These are phyloP conservation scores for Macrolepiota albuminosa DNA, from an alignment of 768 basidiomycete species.

Conservation along the genomic window DNA sequence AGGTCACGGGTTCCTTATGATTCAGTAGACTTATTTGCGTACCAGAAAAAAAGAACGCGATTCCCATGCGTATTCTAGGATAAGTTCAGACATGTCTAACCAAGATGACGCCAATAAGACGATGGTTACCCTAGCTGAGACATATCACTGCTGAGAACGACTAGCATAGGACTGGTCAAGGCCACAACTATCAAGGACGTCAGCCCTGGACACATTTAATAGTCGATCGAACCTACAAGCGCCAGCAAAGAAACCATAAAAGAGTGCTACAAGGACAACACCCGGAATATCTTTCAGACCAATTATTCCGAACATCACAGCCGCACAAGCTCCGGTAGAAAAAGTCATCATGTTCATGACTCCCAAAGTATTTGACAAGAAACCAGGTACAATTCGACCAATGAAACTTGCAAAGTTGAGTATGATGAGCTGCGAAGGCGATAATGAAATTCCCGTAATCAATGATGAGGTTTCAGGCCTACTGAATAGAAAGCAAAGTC, in stretches of 20 bases:
- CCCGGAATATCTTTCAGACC: conserved; percentile 25
- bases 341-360: conserved; percentile 22
- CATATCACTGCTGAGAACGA: neutral
- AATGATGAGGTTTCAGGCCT: neutral
- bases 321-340: conserved; percentile 20
- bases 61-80: neutral
- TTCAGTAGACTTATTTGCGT: too few relatives aligned
- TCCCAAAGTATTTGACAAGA: conserved; percentile 20
- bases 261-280: conserved; percentile 29
- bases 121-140: neutral
- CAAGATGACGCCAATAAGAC: neutral
- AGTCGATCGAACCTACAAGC: conserved; percentile 13
- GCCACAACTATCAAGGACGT: neutral
- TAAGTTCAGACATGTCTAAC: neutral
- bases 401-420: conserved; percentile 11
- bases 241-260: conserved; percentile 38
- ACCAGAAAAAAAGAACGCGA: neutral
- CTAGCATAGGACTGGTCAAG: conserved; percentile 1
- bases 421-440: neutral
- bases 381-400: conserved; percentile 20
- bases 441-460: neutral
- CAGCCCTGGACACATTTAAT: neutral
- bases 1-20: too few relatives aligned
- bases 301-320: conserved; percentile 31
- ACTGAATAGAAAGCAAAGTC: conserved; percentile 28